Evolutionary conservation across 768 basidiomycete species (phyloP).

Genomic region (Sistotremastrum suecicum): DNA sequence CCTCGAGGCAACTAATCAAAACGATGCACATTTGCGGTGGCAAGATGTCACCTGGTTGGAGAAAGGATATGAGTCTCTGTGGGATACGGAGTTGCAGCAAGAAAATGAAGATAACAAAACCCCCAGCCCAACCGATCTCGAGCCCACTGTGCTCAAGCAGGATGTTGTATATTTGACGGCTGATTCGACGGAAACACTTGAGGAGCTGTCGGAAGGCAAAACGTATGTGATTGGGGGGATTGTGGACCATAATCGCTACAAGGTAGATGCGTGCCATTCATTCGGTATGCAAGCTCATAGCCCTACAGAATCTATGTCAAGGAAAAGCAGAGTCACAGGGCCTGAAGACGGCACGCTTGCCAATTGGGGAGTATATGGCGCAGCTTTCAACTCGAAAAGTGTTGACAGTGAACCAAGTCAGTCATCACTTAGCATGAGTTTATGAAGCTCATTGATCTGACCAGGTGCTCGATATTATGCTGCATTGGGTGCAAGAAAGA

Average conservation of each 20-base stretch:
- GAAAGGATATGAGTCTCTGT: conserved; percentile 57
- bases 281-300: background rate
- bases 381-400: conserved; percentile 85
- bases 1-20: conserved; percentile 36
- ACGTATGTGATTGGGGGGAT: conserved; percentile 94
- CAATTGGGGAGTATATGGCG: conserved; percentile 84
- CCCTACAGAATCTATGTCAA: conserved; percentile 69
- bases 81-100: conserved; percentile 21
- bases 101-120: background rate
- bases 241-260: conserved; percentile 92
- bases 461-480: conserved; percentile 75
- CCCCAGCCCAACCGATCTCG: conserved; percentile 5
- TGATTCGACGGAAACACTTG: conserved; percentile 76
- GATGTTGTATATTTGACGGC: conserved; percentile 86
- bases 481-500: conserved; percentile 75
- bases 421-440: conserved; percentile 5
- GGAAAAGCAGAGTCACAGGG: conserved; percentile 66
- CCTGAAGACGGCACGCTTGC: conserved; percentile 78
- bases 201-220: conserved; percentile 69
- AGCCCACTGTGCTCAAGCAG: conserved; percentile 21
- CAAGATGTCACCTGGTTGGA: conserved; percentile 71
- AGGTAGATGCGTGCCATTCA: conserved; percentile 33
- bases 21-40: conserved; percentile 71
- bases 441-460: background rate
- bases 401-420: conserved; percentile 86